Conservation (phyloP, 1,284 basidiomycete genomes). For the Rhodotorula sp. region DNA sequence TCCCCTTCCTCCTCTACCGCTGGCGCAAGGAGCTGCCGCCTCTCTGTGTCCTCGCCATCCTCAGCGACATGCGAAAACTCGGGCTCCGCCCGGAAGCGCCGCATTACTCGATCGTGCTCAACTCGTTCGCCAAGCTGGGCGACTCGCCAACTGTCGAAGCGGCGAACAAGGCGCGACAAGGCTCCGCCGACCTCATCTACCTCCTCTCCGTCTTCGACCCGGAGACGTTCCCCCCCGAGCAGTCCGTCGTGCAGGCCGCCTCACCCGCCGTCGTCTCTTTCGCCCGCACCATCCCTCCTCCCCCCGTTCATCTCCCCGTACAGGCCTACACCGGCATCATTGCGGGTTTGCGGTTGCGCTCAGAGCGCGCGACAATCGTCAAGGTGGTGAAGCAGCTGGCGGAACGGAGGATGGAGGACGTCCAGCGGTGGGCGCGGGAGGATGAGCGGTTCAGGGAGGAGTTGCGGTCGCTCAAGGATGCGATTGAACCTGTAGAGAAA, state of each 20-base stretch:
- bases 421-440: background rate
- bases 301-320: background rate
- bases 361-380: background rate
- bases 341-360: slow-evolving; percentile 5
- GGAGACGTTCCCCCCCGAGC: background rate
- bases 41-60: background rate
- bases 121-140: slow-evolving; percentile 3
- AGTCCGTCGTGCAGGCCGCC: too few relatives aligned
- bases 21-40: background rate
- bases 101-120: slow-evolving; percentile 17
- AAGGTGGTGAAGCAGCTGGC: slow-evolving; percentile 2
- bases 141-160: background rate
- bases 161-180: background rate
- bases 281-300: background rate
- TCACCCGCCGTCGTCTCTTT: background rate
- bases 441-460: slow-evolving; percentile 17
- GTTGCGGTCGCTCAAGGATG: background rate
- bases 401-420: background rate
- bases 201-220: slow-evolving; percentile 2
- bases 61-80: slow-evolving; percentile 3
- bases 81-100: slow-evolving; percentile 1
- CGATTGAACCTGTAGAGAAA: background rate
- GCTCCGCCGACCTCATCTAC: background rate
- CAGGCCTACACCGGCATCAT: slow-evolving; percentile 9
- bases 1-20: slow-evolving; percentile 10